Percentiles rank a stretch among this genome's conserved stretches.
phyloP scores from a whole-genome alignment of 495 filamentous ascomycete genomes.

The Collariella sp. region DNA sequence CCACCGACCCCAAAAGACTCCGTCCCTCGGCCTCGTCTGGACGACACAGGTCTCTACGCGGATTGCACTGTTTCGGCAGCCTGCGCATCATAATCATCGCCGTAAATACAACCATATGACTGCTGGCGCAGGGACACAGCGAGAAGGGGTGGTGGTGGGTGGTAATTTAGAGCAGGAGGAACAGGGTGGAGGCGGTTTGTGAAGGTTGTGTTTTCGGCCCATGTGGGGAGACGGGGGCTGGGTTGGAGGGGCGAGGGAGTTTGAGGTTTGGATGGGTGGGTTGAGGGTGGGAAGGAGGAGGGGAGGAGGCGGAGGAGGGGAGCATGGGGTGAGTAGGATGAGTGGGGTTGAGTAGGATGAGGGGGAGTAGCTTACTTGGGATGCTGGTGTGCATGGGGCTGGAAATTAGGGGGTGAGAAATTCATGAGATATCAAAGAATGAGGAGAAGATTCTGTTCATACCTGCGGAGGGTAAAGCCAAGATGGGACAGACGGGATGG shows the following conservation, averaged over 20 bases:
- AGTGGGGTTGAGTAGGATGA: background rate
- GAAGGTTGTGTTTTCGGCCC: slow-evolving; percentile 73
- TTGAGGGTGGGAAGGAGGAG: slow-evolving; percentile 29
- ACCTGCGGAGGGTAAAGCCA: too few relatives aligned
- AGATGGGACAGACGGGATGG: too few relatives aligned
- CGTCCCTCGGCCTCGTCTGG: slow-evolving; percentile 82
- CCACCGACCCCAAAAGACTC: slow-evolving; percentile 57
- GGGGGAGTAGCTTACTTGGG: too few relatives aligned
- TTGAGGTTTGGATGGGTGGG: slow-evolving; percentile 50
- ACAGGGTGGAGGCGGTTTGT: slow-evolving; percentile 56
- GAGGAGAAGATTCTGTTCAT: too few relatives aligned
- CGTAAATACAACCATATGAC: background rate
- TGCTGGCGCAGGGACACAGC: slow-evolving; percentile 22
- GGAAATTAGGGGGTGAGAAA: too few relatives aligned
- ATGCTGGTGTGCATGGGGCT: too few relatives aligned
- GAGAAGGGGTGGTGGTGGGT: slow-evolving; percentile 13
- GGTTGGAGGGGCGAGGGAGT: slow-evolving; percentile 40
- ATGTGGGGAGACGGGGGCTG: slow-evolving; percentile 44
- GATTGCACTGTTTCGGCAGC: slow-evolving; percentile 58
- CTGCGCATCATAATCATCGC: slow-evolving; percentile 19
- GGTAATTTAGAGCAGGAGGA: too few relatives aligned
- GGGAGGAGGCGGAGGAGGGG: slow-evolving; percentile 14
- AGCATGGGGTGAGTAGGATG: slow-evolving; percentile 7
- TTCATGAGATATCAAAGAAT: too few relatives aligned
- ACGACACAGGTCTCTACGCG: slow-evolving; percentile 76